These are phyloP conservation scores for Backusella circina DNA, from an alignment of 192 early-diverging fungal species.

Conservation along the genomic window DNA sequence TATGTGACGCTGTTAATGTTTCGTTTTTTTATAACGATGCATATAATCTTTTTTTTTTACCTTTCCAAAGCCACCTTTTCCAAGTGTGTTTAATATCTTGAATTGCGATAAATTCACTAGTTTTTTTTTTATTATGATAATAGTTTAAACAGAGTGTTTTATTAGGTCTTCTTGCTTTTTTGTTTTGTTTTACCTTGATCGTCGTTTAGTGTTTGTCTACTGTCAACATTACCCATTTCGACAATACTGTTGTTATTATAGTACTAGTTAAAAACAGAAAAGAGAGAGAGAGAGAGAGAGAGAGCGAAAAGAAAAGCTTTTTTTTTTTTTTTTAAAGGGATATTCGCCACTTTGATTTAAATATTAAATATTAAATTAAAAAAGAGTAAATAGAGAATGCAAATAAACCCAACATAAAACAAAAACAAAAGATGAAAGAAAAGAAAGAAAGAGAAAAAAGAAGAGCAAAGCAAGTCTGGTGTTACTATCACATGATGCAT, in stretches of 20 bases:
- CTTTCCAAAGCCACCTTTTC: conserved; percentile 88
- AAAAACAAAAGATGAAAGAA: not conserved
- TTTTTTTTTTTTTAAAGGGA: not conserved
- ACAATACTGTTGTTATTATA: not conserved
- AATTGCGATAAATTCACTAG: conserved; percentile 56
- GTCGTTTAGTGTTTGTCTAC: conserved; percentile 4
- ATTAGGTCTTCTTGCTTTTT: not conserved
- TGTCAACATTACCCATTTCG: conserved; percentile 5
- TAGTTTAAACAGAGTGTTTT: not conserved
- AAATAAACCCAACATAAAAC: not conserved
- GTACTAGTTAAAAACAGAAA: not conserved
- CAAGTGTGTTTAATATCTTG: conserved; percentile 74
- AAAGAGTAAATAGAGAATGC: not conserved
- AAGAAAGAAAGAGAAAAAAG: not conserved
- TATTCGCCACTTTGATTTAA: not conserved
- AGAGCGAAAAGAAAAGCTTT: not conserved
- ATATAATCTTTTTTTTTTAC: conserved; percentile 37
- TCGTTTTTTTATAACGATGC: not conserved
- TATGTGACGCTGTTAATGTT: not conserved
- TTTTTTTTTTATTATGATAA: too few species aligned
- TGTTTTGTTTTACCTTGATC: not conserved
- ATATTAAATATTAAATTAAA: not conserved
- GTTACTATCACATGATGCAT: not conserved
- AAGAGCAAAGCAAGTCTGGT: not conserved
- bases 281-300: not conserved